phyloP scores from a whole-genome alignment of 495 filamentous ascomycete genomes.

The Talaromyces stipitatus region DNA sequence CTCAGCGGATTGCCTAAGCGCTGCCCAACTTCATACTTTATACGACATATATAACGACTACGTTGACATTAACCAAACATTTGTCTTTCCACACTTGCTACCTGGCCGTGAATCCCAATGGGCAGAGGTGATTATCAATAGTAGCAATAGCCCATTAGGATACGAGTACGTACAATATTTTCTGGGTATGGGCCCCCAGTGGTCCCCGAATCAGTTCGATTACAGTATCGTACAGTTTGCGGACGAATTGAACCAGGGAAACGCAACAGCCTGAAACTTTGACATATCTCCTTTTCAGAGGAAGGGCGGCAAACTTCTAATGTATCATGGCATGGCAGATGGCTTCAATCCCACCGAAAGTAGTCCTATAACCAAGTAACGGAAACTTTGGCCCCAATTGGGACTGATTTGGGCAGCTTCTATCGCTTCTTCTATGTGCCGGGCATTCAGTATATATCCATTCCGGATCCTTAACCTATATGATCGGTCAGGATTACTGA shows the following conservation, averaged over 20 bases:
- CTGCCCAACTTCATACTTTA: slow-evolving; percentile 40
- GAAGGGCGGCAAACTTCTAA: slow-evolving; percentile 45
- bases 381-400: no score
- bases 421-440: slow-evolving; percentile 39
- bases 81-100: neutral
- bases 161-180: no score
- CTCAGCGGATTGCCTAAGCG: slow-evolving; percentile 44
- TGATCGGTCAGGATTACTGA: no score
- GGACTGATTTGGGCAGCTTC: slow-evolving; percentile 12
- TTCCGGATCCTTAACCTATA: slow-evolving; percentile 4
- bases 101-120: slow-evolving; percentile 6
- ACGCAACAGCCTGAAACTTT: slow-evolving; percentile 38
- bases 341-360: no score
- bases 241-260: slow-evolving; percentile 23
- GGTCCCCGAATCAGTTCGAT: no score
- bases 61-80: slow-evolving; percentile 19
- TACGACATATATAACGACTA: slow-evolving; percentile 39
- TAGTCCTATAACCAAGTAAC: no score
- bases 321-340: slow-evolving; percentile 48
- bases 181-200: no score
- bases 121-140: neutral
- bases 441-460: slow-evolving; percentile 33
- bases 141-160: neutral
- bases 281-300: slow-evolving; percentile 38
- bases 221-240: slow-evolving; percentile 17